Evolutionary conservation across 2,329 filamentous ascomycete species (phyloP), one percentile per base, ranked within the genome.

Genomic region (Tolypocladium guangdongense): DNA sequence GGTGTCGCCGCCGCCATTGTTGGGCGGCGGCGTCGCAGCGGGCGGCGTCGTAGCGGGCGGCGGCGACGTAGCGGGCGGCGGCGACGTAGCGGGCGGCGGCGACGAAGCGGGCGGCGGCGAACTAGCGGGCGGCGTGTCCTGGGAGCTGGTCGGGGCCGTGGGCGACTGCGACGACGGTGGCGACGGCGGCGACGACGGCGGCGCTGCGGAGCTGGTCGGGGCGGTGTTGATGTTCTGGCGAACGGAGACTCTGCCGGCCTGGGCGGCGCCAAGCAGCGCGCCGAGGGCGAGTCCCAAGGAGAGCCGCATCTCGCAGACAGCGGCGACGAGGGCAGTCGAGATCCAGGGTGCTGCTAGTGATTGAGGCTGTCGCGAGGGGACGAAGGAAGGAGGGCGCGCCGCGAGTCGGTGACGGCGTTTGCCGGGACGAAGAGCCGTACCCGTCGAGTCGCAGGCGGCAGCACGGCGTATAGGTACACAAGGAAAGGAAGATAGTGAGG

Each of bases 201-300:
- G 39, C 11, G 54, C 12, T 16, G 38, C 16, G 11, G 55, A 12
- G 30, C 33, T 24, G 3, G 24, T 49, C 39, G 20, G 12, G 11
- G n/a, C 8, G 32, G 24, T 45, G 14, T 51, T 52, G 32, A n/a
- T 45, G 14, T 51, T 52, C 24, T 60, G 55, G 14, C 59, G 57
- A 52, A 48, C 50, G 45, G 54, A 53, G 48, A 58, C 35, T 16
- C 46, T 48, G 45, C 54, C 30, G 32, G 54, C 60, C 24, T 58
- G 56, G 54, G 58, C 56, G 12, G 32, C 52, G 36, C 58, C 57
- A 32, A 63, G 54, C 27, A 59, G 54, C 52, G 57, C 56, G 51
- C 60, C 58, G 54, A 65, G 55, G 54, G 57, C 55, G 51, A 63
- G 51, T 43, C 55, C 57, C 55, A 54, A 56, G 35, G 54, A 55